A percentile compares a stretch with the other conserved stretches of the same genome.
Conservation (phyloP, 2,329 filamentous ascomycete genomes). For the Penicillium hordei region DNA sequence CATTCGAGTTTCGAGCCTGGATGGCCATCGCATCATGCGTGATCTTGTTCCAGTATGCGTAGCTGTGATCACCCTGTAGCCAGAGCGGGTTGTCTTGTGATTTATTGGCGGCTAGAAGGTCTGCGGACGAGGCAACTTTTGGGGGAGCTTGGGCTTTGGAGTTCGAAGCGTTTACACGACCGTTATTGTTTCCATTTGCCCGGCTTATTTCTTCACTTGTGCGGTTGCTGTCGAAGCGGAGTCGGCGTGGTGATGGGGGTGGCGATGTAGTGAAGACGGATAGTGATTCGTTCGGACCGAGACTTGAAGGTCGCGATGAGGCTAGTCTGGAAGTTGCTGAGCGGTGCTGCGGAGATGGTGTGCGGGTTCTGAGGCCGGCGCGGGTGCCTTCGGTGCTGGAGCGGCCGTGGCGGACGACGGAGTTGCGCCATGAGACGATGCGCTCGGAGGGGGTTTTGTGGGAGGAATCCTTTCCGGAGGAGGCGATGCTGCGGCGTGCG, state of each 20-base stretch:
- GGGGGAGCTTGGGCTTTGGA: conserved; percentile 1
- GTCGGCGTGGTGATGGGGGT: conserved; percentile 27
- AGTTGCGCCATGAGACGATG: conserved; percentile 85
- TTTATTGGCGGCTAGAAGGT: conserved; percentile 26
- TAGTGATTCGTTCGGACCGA: conserved; percentile 28
- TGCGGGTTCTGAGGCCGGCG: conserved; percentile 40
- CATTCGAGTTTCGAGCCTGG: conserved; percentile 23
- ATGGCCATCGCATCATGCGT: conserved; percentile 41
- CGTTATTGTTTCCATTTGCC: conserved; percentile 10
- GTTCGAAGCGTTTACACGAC: not conserved
- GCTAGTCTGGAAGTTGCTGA: conserved; percentile 14
- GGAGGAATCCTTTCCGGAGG: conserved; percentile 45
- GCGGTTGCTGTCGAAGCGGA: conserved; percentile 23
- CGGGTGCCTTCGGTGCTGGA: conserved; percentile 48
- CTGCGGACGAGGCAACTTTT: conserved; percentile 17
- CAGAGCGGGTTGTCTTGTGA: conserved; percentile 47
- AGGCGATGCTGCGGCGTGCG: conserved; percentile 51
- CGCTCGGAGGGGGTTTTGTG: conserved; percentile 64
- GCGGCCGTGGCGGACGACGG: conserved; percentile 56
- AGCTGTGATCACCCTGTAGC: conserved; percentile 52
- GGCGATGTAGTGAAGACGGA: conserved; percentile 31
- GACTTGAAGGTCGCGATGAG: conserved; percentile 25
- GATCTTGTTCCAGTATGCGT: conserved; percentile 54
- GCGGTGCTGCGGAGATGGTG: conserved; percentile 50
- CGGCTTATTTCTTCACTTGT: conserved; percentile 17